These are phyloP conservation scores for Plasmopara viticola DNA, from an alignment of 352 stramenopile species.

Conservation along the genomic window DNA sequence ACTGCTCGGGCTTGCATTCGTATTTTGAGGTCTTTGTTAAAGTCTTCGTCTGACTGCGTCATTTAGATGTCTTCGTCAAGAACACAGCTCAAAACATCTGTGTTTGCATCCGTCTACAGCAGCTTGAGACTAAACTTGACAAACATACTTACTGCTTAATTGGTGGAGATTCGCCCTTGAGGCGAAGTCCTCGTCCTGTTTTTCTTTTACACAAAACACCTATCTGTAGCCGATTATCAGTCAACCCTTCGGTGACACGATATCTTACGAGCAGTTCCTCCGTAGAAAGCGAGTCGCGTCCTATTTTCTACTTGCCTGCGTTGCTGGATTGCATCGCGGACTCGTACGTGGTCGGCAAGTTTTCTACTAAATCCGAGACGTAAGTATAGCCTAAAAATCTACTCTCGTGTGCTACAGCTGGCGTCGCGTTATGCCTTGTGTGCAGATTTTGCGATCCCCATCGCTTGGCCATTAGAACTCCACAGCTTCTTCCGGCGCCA, in stretches of 20 bases:
- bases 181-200: not conserved
- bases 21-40: not conserved
- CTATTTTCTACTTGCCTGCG: not conserved
- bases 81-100: not conserved
- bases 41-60: conserved; percentile 1
- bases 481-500: not conserved
- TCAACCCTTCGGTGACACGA: not conserved
- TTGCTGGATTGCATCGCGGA: not conserved
- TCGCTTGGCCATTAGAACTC: not conserved
- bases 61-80: conserved; percentile 2
- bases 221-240: not conserved
- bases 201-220: not conserved
- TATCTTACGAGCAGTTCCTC: not conserved
- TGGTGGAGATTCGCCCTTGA: too few relatives aligned
- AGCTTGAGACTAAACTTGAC: not conserved
- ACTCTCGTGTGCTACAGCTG: not conserved
- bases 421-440: not conserved
- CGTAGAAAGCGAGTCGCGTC: not conserved
- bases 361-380: not conserved
- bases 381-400: not conserved
- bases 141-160: not conserved
- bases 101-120: not conserved
- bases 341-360: not conserved
- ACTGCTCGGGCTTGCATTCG: not conserved
- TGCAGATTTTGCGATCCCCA: not conserved